These are phyloP conservation scores for Candida odintsovae DNA, from an alignment of 805 yeast species.

Conservation along the genomic window DNA sequence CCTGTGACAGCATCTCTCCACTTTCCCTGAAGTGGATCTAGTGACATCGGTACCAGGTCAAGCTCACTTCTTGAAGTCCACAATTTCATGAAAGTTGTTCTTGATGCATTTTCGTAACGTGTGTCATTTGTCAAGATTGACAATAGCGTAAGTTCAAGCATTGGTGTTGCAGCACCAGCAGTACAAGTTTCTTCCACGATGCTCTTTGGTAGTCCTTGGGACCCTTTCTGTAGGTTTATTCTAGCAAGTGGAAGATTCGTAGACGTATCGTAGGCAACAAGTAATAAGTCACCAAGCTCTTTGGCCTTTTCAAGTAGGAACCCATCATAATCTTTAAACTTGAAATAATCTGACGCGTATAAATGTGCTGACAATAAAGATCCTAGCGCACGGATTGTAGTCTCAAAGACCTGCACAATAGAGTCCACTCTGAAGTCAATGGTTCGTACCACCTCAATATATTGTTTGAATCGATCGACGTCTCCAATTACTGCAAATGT, in stretches of 20 bases:
- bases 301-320: constrained; percentile 64
- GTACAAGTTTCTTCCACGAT: constrained; percentile 68
- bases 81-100: constrained; percentile 56
- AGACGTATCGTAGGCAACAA: constrained; percentile 63
- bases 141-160: constrained; percentile 72
- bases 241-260: constrained; percentile 75
- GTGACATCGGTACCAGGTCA: constrained; percentile 72
- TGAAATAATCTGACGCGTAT: constrained; percentile 40
- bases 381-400: constrained; percentile 77
- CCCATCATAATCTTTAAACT: constrained; percentile 54
- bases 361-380: constrained; percentile 76
- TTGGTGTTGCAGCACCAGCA: constrained; percentile 82
- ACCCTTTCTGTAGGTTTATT: constrained; percentile 57
- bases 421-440: constrained; percentile 55
- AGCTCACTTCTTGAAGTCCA: constrained; percentile 63
- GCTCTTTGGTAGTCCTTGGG: constrained; percentile 35
- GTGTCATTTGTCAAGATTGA: constrained; percentile 72
- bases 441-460: constrained; percentile 33
- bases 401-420: constrained; percentile 83
- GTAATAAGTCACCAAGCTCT: constrained; percentile 66
- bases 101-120: constrained; percentile 57
- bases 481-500: constrained; percentile 71
- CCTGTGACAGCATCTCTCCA: constrained; percentile 67
- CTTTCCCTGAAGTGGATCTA: constrained; percentile 50
- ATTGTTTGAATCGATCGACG: constrained; percentile 43